Base-by-base conservation (phyloP, 2,329 filamentous ascomycete species). In the Fusarium temperatum region DNA sequence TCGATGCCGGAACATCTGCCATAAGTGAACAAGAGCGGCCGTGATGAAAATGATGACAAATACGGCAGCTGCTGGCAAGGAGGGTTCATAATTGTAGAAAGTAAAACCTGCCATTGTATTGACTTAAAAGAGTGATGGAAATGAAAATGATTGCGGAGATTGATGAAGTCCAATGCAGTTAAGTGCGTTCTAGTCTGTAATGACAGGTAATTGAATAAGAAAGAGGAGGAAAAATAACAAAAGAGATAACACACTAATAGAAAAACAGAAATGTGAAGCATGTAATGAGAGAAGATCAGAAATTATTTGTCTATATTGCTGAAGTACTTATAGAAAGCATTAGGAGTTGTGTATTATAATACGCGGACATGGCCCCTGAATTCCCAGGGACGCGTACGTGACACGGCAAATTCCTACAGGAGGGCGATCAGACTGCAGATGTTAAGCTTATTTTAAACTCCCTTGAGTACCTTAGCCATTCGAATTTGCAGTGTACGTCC, bases 31-130 rank as follows among this genome's bases (percentile, higher is more conserved):
- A 0, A 79, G 44, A 1, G 83, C 81, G 6, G 85, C 78, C 20
- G 67, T 5, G 9, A 76, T 76, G 73, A 87, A 85, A 24, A 87
- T 62, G 10, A 80, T 77, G 22, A 83, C 77, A 59, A 86, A 86
- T 30, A 83, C 70, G 18, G 82, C 79, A 4, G 86, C 87, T 3
- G 84, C 82, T 1, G 81, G 78, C 6, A 84, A 73, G 2, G 83
- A 85, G 2, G 87, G 86, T 24, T 84, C 77, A 74, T 88, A 88
- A 47, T 85, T 84, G 77, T 88, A 89, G 26, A 79, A 75, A 12
- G 63, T 64, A 26, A 61, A 77, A 2, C 30, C 55, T 5, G 41
- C 30, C 55, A 58, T 58, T 0, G 2, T 28, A 4, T 2, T 15
- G 18, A 18, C 11, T 10, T n/a, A 3, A 9, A 14, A 26, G 7